Evolutionary conservation across 768 basidiomycete genomes (phyloP).

Genomic region (Lentinus tigrinus): DNA sequence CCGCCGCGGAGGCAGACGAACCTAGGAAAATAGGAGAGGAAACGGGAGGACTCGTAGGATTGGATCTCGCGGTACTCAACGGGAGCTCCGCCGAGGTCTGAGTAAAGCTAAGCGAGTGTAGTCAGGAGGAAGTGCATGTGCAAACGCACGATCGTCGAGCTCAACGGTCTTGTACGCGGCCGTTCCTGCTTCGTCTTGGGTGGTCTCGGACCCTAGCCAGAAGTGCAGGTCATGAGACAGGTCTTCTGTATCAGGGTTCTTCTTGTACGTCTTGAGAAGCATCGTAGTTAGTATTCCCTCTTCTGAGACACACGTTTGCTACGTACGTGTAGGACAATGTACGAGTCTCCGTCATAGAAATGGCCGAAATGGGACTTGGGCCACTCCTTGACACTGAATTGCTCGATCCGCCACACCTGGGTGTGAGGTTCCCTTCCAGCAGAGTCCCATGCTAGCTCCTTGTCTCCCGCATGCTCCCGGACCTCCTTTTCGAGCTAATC

Average conservation of each 20-base stretch:
- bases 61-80: slow-evolving; percentile 66
- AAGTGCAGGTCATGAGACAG: slow-evolving; percentile 63
- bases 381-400: slow-evolving; percentile 55
- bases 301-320: background rate
- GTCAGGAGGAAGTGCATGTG: background rate
- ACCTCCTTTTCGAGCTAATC: slow-evolving; percentile 56
- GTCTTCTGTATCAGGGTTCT: slow-evolving; percentile 42
- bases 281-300: background rate
- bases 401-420: slow-evolving; percentile 60
- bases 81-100: slow-evolving; percentile 55
- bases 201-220: slow-evolving; percentile 60
- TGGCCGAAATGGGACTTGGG: slow-evolving; percentile 48
- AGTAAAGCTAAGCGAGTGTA: background rate
- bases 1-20: slow-evolving; percentile 49
- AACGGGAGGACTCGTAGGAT: slow-evolving; percentile 50
- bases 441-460: slow-evolving; percentile 49
- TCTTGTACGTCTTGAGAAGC: slow-evolving; percentile 53
- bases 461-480: slow-evolving; percentile 49
- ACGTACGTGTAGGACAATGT: slow-evolving; percentile 60
- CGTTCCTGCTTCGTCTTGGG: slow-evolving; percentile 59
- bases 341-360: slow-evolving; percentile 67
- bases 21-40: slow-evolving; percentile 49
- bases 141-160: slow-evolving; percentile 61
- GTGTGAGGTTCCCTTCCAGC: slow-evolving; percentile 45
- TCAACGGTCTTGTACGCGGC: slow-evolving; percentile 69